Conservation (phyloP, 345 rosid species). For the Gossypium rotundifolium region DNA sequence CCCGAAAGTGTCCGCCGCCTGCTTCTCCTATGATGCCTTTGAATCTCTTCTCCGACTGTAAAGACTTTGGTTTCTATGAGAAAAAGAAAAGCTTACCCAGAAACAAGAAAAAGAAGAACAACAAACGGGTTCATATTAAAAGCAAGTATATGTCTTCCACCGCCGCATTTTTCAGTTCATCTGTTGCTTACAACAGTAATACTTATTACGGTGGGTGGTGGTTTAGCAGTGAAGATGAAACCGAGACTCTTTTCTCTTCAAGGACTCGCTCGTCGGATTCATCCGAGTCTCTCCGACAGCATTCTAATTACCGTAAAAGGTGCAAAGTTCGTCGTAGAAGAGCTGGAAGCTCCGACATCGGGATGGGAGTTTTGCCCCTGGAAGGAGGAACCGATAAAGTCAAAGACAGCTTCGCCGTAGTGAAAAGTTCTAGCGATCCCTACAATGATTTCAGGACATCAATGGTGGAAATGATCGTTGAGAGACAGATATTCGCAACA, state of each 20-base stretch:
- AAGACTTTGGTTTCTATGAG: constrained; percentile 25
- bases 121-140: not conserved
- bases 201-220: constrained; percentile 28
- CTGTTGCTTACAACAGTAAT: not conserved
- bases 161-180: constrained; percentile 22
- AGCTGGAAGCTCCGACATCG: constrained; percentile 12
- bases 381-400: constrained; percentile 32
- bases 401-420: constrained; percentile 76
- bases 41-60: constrained; percentile 21
- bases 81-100: constrained; percentile 20
- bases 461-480: constrained; percentile 85
- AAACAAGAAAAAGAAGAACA: constrained; percentile 20
- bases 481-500: constrained; percentile 56
- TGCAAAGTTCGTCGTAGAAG: constrained; percentile 13
- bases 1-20: constrained; percentile 36
- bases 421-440: constrained; percentile 69
- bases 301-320: constrained; percentile 1
- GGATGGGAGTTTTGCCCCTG: constrained; percentile 21
- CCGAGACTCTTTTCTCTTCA: constrained; percentile 65
- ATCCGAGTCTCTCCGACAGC: constrained; percentile 26
- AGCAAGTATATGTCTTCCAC: constrained; percentile 14
- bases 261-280: constrained; percentile 67
- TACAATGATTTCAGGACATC: constrained; percentile 64
- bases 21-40: constrained; percentile 35
- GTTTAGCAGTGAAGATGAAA: constrained; percentile 60